These are phyloP conservation scores for Plenodomus lindquistii DNA, from an alignment of 2,329 filamentous ascomycete species.

Conservation along the genomic window DNA sequence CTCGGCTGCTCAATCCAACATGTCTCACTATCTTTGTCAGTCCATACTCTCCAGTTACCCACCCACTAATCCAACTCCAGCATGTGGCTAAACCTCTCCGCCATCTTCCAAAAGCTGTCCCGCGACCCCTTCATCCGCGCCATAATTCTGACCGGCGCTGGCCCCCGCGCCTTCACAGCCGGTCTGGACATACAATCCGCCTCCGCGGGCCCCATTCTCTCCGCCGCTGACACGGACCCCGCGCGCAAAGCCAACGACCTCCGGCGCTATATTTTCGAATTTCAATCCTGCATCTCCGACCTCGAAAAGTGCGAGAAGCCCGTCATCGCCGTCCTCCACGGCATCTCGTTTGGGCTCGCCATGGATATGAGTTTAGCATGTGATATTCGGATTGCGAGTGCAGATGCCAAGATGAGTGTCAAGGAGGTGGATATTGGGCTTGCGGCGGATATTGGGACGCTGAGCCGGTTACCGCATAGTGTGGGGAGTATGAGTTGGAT, in stretches of 20 bases:
- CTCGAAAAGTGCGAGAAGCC: constrained; percentile 87
- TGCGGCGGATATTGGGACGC: constrained; percentile 77
- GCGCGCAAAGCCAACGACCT: constrained; percentile 60
- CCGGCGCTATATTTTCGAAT: constrained; percentile 72
- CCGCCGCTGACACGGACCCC: constrained; percentile 55
- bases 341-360: constrained; percentile 43
- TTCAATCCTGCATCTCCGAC: constrained; percentile 76
- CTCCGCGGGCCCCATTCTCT: constrained; percentile 55
- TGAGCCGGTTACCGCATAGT: constrained; percentile 72
- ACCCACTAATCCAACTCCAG: constrained; percentile 45
- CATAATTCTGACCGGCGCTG: constrained; percentile 79
- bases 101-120: constrained; percentile 74
- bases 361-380: constrained; percentile 64
- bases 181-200: constrained; percentile 82
- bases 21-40: neutral
- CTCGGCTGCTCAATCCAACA: no score
- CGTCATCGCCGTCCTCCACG: constrained; percentile 43
- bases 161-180: constrained; percentile 80
- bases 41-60: neutral
- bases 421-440: constrained; percentile 84
- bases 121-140: constrained; percentile 72
- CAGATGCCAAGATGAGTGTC: constrained; percentile 66
- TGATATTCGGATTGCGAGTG: constrained; percentile 69
- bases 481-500: constrained; percentile 75
- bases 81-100: constrained; percentile 83